phyloP scores from a whole-genome alignment of 768 basidiomycete genomes.

The Kwoniella sp. region DNA sequence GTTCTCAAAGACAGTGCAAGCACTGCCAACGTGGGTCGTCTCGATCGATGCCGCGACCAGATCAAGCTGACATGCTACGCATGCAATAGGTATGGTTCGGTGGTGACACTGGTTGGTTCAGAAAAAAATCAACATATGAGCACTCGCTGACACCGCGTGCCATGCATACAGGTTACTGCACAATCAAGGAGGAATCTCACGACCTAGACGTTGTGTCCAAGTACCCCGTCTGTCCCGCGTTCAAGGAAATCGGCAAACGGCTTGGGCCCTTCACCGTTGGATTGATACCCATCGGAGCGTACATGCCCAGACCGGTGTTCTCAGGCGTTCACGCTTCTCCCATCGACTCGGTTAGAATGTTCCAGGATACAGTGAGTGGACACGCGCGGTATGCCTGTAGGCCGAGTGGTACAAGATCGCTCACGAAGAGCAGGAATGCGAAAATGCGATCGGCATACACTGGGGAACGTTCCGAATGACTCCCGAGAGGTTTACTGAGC shows the following conservation, averaged over 20 bases:
- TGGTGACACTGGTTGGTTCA: conserved; percentile 64
- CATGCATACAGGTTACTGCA: conserved; percentile 39
- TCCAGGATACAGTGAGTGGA: conserved; percentile 59
- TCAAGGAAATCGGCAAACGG: conserved; percentile 63
- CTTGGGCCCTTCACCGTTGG: conserved; percentile 66
- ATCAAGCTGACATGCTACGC: neutral
- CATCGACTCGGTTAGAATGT: conserved; percentile 64
- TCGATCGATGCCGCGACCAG: no score
- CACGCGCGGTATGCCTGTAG: no score
- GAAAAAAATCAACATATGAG: conserved; percentile 40
- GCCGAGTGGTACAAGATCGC: no score
- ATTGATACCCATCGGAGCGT: conserved; percentile 60
- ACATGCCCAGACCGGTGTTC: conserved; percentile 49
- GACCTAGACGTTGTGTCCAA: conserved; percentile 39
- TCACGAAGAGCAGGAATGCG: conserved; percentile 36
- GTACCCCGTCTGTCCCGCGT: conserved; percentile 62
- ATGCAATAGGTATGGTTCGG: conserved; percentile 55
- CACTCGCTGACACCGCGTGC: neutral
- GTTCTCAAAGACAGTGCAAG: conserved; percentile 54
- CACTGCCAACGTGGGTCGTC: neutral
- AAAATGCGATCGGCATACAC: conserved; percentile 65
- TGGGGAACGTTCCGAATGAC: conserved; percentile 55
- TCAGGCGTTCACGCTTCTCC: conserved; percentile 64
- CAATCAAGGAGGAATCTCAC: conserved; percentile 32
- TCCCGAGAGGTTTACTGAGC: conserved; percentile 56